Conservation (phyloP, 2,329 filamentous ascomycete genomes). For the Colletotrichum salicis region DNA sequence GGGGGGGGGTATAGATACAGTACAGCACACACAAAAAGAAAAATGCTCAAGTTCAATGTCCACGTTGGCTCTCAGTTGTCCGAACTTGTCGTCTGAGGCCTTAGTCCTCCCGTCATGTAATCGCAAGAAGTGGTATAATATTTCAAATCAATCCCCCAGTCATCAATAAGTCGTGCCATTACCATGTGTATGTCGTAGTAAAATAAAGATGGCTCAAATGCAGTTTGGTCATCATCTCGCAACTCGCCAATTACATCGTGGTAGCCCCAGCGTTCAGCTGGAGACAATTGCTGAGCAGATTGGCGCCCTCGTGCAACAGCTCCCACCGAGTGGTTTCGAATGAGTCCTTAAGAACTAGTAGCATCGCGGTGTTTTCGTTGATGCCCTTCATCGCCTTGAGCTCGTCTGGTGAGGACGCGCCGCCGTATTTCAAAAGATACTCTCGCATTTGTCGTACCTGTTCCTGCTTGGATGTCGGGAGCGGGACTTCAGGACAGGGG, state of each 20-base stretch:
- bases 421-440: slow-evolving; percentile 79
- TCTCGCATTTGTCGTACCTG: slow-evolving; percentile 81
- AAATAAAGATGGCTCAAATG: background rate
- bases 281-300: slow-evolving; percentile 83
- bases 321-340: slow-evolving; percentile 92
- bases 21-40: slow-evolving; percentile 7
- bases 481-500: slow-evolving; percentile 65
- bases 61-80: background rate
- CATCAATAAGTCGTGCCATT: background rate
- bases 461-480: slow-evolving; percentile 69
- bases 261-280: slow-evolving; percentile 57
- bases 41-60: background rate
- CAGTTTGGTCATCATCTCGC: background rate
- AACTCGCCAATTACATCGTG: slow-evolving; percentile 16
- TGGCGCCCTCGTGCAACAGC: slow-evolving; percentile 86
- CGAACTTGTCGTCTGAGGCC: slow-evolving; percentile 9
- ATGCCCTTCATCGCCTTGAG: slow-evolving; percentile 78
- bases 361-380: slow-evolving; percentile 83
- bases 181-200: background rate
- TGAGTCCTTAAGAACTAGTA: slow-evolving; percentile 83
- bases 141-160: slow-evolving; percentile 13
- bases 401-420: slow-evolving; percentile 79
- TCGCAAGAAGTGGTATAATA: slow-evolving; percentile 27
- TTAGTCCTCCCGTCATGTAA: slow-evolving; percentile 5
- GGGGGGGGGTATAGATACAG: slow-evolving; percentile 33